Percentiles rank a stretch among this genome's conserved stretches.
Conservation (phyloP, 2,329 filamentous ascomycete species). For the Colletotrichum sp. region DNA sequence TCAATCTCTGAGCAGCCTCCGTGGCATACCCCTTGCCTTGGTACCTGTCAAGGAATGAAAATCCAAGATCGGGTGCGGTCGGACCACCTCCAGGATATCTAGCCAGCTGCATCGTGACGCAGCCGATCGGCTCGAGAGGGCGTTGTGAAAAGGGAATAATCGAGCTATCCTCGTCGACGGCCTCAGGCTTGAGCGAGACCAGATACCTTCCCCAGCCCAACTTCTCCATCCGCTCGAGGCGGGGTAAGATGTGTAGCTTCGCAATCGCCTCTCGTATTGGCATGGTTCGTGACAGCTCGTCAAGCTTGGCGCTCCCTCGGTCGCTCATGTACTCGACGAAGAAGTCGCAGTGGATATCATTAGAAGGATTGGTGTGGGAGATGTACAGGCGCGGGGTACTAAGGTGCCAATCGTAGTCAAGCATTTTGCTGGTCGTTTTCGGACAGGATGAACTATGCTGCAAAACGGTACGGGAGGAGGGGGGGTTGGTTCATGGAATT, state of each 20-base stretch:
- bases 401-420: neutral
- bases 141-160: neutral
- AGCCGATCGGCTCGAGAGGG: neutral
- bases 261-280: neutral
- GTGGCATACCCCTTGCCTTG: neutral
- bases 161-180: neutral
- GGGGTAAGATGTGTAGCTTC: neutral
- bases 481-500: neutral
- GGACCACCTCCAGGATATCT: neutral
- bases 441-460: neutral
- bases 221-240: neutral
- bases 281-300: neutral
- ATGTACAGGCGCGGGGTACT: neutral
- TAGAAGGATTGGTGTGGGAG: neutral
- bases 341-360: neutral
- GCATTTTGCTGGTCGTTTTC: neutral
- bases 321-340: neutral
- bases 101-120: neutral
- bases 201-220: neutral
- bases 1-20: neutral
- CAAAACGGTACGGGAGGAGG: neutral
- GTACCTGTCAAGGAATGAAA: neutral
- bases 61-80: neutral
- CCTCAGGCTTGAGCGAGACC: neutral
- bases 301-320: neutral